A percentile compares a stretch with the other conserved stretches of the same genome.
phyloP scores from a whole-genome alignment of 2,329 filamentous ascomycete genomes.

The Lasiodiplodia sp. region DNA sequence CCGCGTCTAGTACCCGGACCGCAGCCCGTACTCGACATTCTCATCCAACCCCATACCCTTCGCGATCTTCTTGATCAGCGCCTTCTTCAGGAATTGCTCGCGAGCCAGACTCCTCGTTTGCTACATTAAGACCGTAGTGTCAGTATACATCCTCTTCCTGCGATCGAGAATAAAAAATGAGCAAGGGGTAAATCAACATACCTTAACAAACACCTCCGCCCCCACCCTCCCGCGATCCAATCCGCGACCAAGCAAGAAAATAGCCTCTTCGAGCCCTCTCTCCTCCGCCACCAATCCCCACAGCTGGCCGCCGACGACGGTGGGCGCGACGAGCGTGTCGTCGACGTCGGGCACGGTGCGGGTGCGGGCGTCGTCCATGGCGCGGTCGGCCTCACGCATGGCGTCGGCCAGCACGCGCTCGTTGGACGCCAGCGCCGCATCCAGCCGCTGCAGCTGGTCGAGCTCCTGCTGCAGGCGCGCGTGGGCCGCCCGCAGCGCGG shows the following conservation, averaged over 20 bases:
- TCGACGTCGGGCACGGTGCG: slow-evolving; percentile 78
- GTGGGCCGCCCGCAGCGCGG: slow-evolving; percentile 75
- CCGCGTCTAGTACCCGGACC: not conserved
- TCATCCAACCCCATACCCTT: slow-evolving; percentile 73
- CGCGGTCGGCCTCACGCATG: slow-evolving; percentile 77
- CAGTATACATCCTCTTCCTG: not conserved
- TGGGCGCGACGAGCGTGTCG: slow-evolving; percentile 90
- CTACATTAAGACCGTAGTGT: slow-evolving; percentile 34
- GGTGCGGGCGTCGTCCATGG: slow-evolving; percentile 75
- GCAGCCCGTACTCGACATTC: slow-evolving; percentile 1
- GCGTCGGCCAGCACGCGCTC: slow-evolving; percentile 78
- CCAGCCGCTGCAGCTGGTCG: slow-evolving; percentile 72
- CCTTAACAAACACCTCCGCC: slow-evolving; percentile 78
- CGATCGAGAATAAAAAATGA: not conserved
- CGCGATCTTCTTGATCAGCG: slow-evolving; percentile 78
- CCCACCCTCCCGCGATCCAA: slow-evolving; percentile 76
- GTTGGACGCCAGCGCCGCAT: slow-evolving; percentile 76
- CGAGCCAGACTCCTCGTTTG: slow-evolving; percentile 74
- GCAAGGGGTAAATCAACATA: slow-evolving; percentile 41
- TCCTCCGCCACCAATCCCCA: slow-evolving; percentile 92
- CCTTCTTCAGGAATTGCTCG: slow-evolving; percentile 86
- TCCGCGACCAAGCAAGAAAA: slow-evolving; percentile 80
- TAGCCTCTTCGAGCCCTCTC: slow-evolving; percentile 81
- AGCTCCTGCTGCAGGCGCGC: slow-evolving; percentile 76
- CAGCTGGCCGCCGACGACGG: slow-evolving; percentile 89